Base-by-base conservation (phyloP, 306 rosid species). In the Arachis stenosperma region DNA sequence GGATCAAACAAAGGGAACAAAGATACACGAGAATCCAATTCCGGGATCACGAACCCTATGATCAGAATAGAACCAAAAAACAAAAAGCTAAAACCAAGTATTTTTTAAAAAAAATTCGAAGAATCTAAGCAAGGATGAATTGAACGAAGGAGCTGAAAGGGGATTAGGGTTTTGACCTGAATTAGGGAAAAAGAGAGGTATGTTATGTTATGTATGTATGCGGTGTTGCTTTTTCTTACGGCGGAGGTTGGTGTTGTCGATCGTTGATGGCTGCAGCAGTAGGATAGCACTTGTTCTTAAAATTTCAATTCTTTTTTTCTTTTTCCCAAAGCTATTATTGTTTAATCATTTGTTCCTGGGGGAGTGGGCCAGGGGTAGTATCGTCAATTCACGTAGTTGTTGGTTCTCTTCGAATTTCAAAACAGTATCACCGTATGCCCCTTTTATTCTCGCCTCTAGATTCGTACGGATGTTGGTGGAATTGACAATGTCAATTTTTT, bases 11-110 rank as follows among this genome's bases (percentile, higher is more conserved):
- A 71, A 66, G 14, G 5, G 39, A 66, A 11, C 5, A 33, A 58
- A 72, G 59, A 52, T 0, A 33, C 27, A 14, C 2, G 40, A 63
- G 8, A 65, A 69, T 43, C 50, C 9, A 65, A 76, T 57, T 55
- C 15, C 8, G 72, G 64, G 69, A 69, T 69, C 41, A 40, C 40
- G 42, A 77, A 69, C 71, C 79, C 44, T 66, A 61, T 55, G 81
- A 83, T 75, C 75, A 78, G 47, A 52, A 5, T 6, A 52, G 27
- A 78, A 60, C 41, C 8, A 14, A 60, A 13, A 46, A 42, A 11
- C 14, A 27, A 75, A 61, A 65, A 65, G 13, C 65, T 50, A 4
- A 13, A 69, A 69, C 11, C 52, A 7, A 44, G 86, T 66, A 11
- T 54, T 6, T 6, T 14, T 13, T 63, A 15, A 48, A 51, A 7